These are phyloP conservation scores for Stentor roeselii DNA, from an alignment of 73 alveolate genomes.

Conservation along the genomic window DNA sequence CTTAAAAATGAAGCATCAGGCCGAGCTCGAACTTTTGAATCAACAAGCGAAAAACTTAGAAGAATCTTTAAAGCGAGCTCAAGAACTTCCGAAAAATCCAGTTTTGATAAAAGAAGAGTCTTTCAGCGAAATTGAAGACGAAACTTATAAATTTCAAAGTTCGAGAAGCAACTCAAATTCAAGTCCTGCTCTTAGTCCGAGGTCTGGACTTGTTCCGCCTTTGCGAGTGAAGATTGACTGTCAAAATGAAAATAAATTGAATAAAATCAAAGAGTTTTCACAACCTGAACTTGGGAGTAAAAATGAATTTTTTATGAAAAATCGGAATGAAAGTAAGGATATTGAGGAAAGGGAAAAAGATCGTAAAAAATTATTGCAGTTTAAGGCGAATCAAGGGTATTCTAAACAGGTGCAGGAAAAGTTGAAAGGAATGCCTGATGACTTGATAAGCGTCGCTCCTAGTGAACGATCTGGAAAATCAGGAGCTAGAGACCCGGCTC, in stretches of 20 bases:
- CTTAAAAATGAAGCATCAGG: background rate
- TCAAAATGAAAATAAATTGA: background rate
- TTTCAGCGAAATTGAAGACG: no score
- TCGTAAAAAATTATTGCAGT: background rate
- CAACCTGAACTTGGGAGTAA: background rate
- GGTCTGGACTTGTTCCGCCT: background rate
- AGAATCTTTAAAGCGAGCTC: background rate
- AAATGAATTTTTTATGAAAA: background rate
- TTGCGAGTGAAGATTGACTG: background rate
- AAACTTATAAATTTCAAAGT: no score
- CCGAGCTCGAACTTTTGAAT: background rate
- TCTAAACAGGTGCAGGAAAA: background rate
- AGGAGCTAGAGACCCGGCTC: background rate
- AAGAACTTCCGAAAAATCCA: background rate
- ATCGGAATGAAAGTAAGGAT: background rate
- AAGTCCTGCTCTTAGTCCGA: background rate
- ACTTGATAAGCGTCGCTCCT: no score
- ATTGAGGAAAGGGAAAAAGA: background rate
- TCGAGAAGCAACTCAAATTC: background rate
- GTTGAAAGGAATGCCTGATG: background rate
- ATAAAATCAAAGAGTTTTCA: background rate
- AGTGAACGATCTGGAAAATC: background rate
- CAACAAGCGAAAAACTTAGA: slow-evolving; percentile 7
- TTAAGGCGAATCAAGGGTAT: background rate
- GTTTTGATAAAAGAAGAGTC: background rate